phyloP scores from a whole-genome alignment of 1,284 basidiomycete genomes.

The Ustilago bromivora region DNA sequence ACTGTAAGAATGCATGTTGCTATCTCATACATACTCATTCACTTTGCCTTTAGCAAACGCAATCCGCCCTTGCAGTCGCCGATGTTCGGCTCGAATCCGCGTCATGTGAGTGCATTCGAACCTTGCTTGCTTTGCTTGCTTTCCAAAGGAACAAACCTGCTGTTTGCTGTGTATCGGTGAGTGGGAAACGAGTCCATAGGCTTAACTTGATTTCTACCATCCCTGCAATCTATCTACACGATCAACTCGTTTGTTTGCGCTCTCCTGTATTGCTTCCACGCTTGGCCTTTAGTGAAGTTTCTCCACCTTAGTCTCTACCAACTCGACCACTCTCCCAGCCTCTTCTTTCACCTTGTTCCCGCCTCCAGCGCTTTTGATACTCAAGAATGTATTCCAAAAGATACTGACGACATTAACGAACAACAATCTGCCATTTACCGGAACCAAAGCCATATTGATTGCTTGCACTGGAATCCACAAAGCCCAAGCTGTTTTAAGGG shows the following conservation, averaged over 20 bases:
- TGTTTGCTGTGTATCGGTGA: too few species aligned
- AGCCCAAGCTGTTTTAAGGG: constrained; percentile 56
- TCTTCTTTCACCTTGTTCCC: neutral
- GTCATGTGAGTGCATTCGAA: neutral
- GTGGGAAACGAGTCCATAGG: too few species aligned
- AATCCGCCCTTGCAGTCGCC: too few species aligned
- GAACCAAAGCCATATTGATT: constrained; percentile 62
- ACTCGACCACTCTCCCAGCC: constrained; percentile 14
- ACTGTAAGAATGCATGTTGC: neutral
- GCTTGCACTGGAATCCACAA: constrained; percentile 63
- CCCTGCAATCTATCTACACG: neutral
- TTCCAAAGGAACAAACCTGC: too few species aligned
- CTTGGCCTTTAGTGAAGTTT: constrained; percentile 23
- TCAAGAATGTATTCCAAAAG: constrained; percentile 64
- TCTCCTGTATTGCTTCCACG: neutral
- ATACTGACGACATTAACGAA: constrained; percentile 59
- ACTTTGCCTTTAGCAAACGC: constrained; percentile 1
- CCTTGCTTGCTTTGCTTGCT: too few species aligned
- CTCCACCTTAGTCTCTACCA: constrained; percentile 38
- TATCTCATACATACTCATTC: constrained; percentile 1
- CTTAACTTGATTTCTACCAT: too few species aligned
- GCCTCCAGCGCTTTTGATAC: constrained; percentile 21
- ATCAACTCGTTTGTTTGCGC: neutral
- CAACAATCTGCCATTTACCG: constrained; percentile 42
- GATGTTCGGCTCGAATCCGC: neutral